A percentile compares a stretch with the other conserved stretches of the same genome.
These are phyloP conservation scores for Lasiodiplodia sp. DNA, from an alignment of 2,329 filamentous ascomycete species.

Conservation along the genomic window DNA sequence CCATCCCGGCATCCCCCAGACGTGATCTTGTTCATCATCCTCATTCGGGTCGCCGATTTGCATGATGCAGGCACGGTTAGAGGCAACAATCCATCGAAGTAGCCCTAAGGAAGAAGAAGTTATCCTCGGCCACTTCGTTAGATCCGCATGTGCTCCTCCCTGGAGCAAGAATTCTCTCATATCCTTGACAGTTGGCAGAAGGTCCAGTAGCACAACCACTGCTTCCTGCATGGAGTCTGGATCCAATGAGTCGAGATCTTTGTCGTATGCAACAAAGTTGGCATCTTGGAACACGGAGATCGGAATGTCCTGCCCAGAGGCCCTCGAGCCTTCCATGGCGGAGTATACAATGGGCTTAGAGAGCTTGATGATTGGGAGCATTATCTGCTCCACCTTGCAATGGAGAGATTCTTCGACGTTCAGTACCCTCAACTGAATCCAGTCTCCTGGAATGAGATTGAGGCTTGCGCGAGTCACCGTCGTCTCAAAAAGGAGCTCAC, in stretches of 20 bases:
- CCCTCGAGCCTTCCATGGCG: neutral
- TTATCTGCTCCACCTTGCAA: constrained; percentile 5
- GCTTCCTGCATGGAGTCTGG: constrained; percentile 55
- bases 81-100: constrained; percentile 87
- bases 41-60: constrained; percentile 64
- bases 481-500: constrained; percentile 54
- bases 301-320: neutral
- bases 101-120: constrained; percentile 71
- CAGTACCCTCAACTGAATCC: constrained; percentile 53
- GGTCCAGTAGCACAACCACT: constrained; percentile 62
- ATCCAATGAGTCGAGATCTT: constrained; percentile 65
- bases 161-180: constrained; percentile 60
- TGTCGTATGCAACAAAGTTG: constrained; percentile 56
- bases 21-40: constrained; percentile 51
- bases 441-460: constrained; percentile 57
- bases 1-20: constrained; percentile 71
- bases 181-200: constrained; percentile 67
- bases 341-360: constrained; percentile 1
- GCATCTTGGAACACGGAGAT: constrained; percentile 40
- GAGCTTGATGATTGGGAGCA: neutral
- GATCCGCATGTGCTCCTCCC: constrained; percentile 46
- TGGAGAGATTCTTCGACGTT: constrained; percentile 4
- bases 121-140: constrained; percentile 65
- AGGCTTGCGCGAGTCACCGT: neutral
- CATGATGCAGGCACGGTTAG: constrained; percentile 85